Evolutionary conservation across 805 yeast species (phyloP), one percentile per base, ranked within the genome.

Genomic region (Metahyphopichia silvanorum): DNA sequence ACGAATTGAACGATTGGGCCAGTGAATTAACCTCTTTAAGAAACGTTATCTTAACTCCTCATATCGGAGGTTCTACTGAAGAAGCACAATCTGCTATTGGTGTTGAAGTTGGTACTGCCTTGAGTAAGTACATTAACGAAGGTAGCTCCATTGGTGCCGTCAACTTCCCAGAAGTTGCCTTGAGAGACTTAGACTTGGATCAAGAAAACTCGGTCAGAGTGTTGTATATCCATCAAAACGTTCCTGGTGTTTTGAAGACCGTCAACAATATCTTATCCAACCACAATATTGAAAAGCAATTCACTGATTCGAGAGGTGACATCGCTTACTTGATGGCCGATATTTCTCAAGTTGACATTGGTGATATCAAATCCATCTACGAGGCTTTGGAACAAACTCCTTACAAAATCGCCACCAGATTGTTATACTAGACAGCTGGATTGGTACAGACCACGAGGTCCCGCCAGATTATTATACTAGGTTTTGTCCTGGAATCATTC

Each of bases 41-140:
- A 67, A 93, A 93, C 66, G 79, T 91, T 41, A 88, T 93, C 45
- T 74, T 93, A 53, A 82, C 98, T 34, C 98, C 98, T 21, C 98
- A 93, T 59, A 93, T 93, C 49, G 98, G 98, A 67, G 98, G 98
- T 47, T 88, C 97, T 32, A 93, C 98, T 29, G 98, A 91, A 66
- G 98, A 93, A 72, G 98, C 98, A 23, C 98, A 93, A 74, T 76
- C 86, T 35, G 95, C 98, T 25, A 93, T 93, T 55, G 98, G 98
- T 68, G 71, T 91, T 40, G 98, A 93, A 70, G 98, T 93, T 40
- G 86, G 82, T 39, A 72, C 83, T 28, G 80, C 95, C 24, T 74
- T 93, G 53, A 73, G 89, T 44, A 86, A 86, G 58, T 93, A 88
- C 71, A 84, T 93, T 61, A 91, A 89, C 66, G 98, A 91, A 72